phyloP scores from a whole-genome alignment of 495 filamentous ascomycete species.

The Thermochaetoides thermophila region DNA sequence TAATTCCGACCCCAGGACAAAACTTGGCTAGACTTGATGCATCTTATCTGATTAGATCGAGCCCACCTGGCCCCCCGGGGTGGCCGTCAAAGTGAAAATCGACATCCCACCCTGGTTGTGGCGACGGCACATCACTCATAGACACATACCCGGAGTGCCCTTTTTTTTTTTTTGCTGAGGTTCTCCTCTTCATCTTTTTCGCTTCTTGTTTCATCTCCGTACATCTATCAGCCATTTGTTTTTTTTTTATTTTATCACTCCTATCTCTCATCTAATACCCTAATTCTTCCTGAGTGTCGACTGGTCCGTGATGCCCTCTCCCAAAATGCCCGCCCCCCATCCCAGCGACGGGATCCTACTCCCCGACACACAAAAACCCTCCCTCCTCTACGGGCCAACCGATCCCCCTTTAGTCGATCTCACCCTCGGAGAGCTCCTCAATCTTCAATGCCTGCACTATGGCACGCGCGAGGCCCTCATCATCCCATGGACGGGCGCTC shows the following conservation, averaged over 20 bases:
- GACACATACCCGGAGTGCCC: too few relatives aligned
- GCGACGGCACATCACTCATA: too few relatives aligned
- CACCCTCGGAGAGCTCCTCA: constrained; percentile 46
- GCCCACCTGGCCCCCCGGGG: background rate
- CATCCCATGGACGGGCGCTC: constrained; percentile 49
- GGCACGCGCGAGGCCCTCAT: constrained; percentile 45
- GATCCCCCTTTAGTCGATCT: constrained; percentile 45
- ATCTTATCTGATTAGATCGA: constrained; percentile 18
- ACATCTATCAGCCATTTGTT: too few relatives aligned
- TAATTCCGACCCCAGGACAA: too few relatives aligned
- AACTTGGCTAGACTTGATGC: constrained; percentile 1
- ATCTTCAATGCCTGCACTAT: constrained; percentile 46
- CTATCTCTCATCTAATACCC: background rate
- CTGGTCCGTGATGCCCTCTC: too few relatives aligned
- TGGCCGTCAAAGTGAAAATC: background rate
- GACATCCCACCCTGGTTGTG: too few relatives aligned
- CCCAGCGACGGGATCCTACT: constrained; percentile 10
- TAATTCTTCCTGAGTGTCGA: constrained; percentile 6
- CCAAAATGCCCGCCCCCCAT: constrained; percentile 7
- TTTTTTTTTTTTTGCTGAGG: too few relatives aligned
- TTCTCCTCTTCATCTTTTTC: too few relatives aligned
- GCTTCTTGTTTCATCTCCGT: too few relatives aligned
- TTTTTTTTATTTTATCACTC: too few relatives aligned
- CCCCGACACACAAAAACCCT: constrained; percentile 24
- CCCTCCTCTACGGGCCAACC: constrained; percentile 43